These are phyloP conservation scores for Teunomyces barrocoloradensis DNA, from an alignment of 805 yeast species.

Conservation along the genomic window DNA sequence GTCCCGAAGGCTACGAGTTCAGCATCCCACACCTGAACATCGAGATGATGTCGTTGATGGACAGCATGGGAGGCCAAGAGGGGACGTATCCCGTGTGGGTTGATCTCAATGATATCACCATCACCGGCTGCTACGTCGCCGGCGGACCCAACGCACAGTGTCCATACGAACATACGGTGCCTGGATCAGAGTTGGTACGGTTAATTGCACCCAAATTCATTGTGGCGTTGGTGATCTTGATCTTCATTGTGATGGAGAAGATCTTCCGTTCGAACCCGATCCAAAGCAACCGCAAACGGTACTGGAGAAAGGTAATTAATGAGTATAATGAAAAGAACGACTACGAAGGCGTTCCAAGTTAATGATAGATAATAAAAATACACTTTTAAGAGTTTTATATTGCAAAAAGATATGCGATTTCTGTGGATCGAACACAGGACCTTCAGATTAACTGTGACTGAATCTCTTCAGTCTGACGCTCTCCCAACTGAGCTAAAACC, in stretches of 20 bases:
- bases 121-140: slow-evolving; percentile 75
- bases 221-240: slow-evolving; percentile 51
- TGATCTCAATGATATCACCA: slow-evolving; percentile 74
- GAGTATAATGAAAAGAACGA: slow-evolving; percentile 60
- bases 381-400: too few relatives aligned
- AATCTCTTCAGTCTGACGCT: slow-evolving; percentile 38
- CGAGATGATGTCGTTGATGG: slow-evolving; percentile 30
- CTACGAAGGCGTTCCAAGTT: slow-evolving; percentile 77
- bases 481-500: slow-evolving; percentile 40
- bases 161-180: slow-evolving; percentile 64
- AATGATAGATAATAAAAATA: slow-evolving; percentile 36
- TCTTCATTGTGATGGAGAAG: slow-evolving; percentile 53
- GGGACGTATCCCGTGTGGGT: slow-evolving; percentile 60
- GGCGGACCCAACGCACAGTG: slow-evolving; percentile 80
- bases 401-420: slow-evolving; percentile 46
- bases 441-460: slow-evolving; percentile 58
- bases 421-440: slow-evolving; percentile 90
- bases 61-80: slow-evolving; percentile 25
- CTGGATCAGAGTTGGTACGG: slow-evolving; percentile 54
- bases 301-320: slow-evolving; percentile 56
- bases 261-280: slow-evolving; percentile 60
- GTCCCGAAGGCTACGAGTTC: slow-evolving; percentile 33
- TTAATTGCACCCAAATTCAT: slow-evolving; percentile 68
- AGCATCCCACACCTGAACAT: slow-evolving; percentile 36
- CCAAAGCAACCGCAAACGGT: slow-evolving; percentile 63